phyloP scores from a whole-genome alignment of 495 filamentous ascomycete species.

The Lichenothelia convexa region DNA sequence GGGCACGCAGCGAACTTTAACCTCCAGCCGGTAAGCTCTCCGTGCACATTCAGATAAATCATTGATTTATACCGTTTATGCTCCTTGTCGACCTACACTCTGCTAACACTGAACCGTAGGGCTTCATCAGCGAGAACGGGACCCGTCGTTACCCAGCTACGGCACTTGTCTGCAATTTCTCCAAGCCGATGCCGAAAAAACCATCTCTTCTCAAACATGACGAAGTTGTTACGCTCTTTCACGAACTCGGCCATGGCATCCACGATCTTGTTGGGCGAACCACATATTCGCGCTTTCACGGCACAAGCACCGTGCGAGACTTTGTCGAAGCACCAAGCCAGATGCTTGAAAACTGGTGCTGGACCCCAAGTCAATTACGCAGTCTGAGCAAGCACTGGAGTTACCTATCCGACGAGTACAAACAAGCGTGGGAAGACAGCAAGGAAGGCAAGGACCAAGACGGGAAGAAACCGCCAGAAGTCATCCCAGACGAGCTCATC shows the following conservation, averaged over 20 bases:
- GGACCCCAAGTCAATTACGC: slow-evolving; percentile 48
- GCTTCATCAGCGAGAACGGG: slow-evolving; percentile 38
- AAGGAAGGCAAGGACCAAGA: slow-evolving; percentile 29
- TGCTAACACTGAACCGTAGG: no score
- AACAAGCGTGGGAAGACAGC: slow-evolving; percentile 33
- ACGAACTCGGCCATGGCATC: slow-evolving; percentile 60
- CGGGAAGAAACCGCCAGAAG: slow-evolving; percentile 24
- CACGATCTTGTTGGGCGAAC: slow-evolving; percentile 51
- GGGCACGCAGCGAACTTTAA: slow-evolving; percentile 33
- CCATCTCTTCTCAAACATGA: slow-evolving; percentile 53
- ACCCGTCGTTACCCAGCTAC: slow-evolving; percentile 48
- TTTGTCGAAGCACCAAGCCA: slow-evolving; percentile 57
- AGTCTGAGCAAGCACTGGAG: slow-evolving; percentile 49
- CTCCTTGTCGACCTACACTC: no score
- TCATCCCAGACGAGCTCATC: slow-evolving; percentile 45
- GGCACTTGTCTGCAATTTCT: slow-evolving; percentile 55
- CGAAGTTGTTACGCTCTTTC: slow-evolving; percentile 54
- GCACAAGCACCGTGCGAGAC: slow-evolving; percentile 51
- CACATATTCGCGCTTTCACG: slow-evolving; percentile 53
- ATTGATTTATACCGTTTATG: no score
- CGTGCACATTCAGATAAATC: no score
- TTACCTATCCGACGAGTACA: slow-evolving; percentile 40
- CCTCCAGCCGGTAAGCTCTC: slow-evolving; percentile 25
- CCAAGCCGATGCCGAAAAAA: slow-evolving; percentile 50
- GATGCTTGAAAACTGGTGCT: slow-evolving; percentile 67